Conservation (phyloP, 257 asterid genomes). For the Rubia yunnanensis region DNA sequence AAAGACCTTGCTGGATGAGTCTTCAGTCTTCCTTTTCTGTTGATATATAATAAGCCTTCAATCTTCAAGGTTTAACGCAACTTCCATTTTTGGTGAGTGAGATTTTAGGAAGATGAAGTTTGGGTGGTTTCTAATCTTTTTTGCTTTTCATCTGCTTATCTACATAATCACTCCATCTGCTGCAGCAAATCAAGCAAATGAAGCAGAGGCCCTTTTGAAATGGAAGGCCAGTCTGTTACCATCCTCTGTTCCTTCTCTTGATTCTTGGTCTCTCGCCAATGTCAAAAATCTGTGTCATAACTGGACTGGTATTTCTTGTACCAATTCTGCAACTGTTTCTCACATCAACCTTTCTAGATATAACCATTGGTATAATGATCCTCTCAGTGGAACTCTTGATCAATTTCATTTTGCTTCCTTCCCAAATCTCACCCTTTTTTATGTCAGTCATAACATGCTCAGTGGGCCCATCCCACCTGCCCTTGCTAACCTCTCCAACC, state of each 20-base stretch:
- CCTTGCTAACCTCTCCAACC: neutral
- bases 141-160: neutral
- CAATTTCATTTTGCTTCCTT: neutral
- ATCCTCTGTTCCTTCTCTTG: neutral
- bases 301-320: neutral
- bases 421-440: neutral
- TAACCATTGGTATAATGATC: no score
- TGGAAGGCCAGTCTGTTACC: neutral
- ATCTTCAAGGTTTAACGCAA: no score
- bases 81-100: no score
- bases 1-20: no score
- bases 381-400: neutral
- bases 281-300: neutral
- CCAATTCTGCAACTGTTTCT: neutral
- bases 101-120: neutral
- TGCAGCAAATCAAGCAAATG: neutral
- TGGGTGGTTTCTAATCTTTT: neutral
- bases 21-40: no score
- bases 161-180: neutral
- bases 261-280: neutral
- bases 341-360: neutral
- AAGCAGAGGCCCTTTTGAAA: neutral
- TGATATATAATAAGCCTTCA: no score
- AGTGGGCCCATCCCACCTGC: neutral
- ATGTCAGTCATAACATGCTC: neutral